Evolutionary conservation across 768 basidiomycete species (phyloP).

Genomic region (Podaxis sp.): DNA sequence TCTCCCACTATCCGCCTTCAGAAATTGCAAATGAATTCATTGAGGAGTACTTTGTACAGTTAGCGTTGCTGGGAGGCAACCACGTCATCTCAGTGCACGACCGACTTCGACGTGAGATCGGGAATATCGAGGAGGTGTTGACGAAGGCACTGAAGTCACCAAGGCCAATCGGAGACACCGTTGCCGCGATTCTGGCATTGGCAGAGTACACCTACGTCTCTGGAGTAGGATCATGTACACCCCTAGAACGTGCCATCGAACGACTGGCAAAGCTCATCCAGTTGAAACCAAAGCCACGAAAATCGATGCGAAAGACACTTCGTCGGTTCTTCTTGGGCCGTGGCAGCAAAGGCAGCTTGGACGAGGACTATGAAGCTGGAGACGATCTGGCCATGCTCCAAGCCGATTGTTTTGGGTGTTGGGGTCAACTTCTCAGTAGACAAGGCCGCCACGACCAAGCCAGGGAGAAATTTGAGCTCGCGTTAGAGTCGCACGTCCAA

Average conservation of each 20-base stretch:
- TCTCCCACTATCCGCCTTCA: slow-evolving; percentile 22
- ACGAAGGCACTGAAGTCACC: slow-evolving; percentile 18
- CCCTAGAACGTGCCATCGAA: slow-evolving; percentile 20
- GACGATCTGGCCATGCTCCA: slow-evolving; percentile 16
- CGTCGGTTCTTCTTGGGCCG: slow-evolving; percentile 7
- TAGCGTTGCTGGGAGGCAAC: slow-evolving; percentile 17
- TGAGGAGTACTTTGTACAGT: slow-evolving; percentile 21
- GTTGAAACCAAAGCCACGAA: background rate
- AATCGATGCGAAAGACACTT: background rate
- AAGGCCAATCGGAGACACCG: slow-evolving; percentile 16
- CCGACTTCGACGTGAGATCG: slow-evolving; percentile 21
- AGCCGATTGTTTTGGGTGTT: slow-evolving; percentile 27
- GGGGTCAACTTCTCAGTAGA: slow-evolving; percentile 25
- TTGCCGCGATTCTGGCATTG: slow-evolving; percentile 22
- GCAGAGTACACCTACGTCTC: slow-evolving; percentile 24
- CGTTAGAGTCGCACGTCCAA: slow-evolving; percentile 22
- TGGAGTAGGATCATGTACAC: slow-evolving; percentile 21
- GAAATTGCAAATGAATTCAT: slow-evolving; percentile 18
- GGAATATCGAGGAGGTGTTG: slow-evolving; percentile 25
- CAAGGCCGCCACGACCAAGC: slow-evolving; percentile 22
- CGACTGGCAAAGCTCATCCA: slow-evolving; percentile 14
- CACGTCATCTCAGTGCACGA: slow-evolving; percentile 14
- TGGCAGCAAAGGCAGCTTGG: background rate
- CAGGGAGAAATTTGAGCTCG: slow-evolving; percentile 20
- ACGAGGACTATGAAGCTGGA: background rate